Conservation (phyloP, 2,329 filamentous ascomycete species). For the Penicillium aurantiogriseum region DNA sequence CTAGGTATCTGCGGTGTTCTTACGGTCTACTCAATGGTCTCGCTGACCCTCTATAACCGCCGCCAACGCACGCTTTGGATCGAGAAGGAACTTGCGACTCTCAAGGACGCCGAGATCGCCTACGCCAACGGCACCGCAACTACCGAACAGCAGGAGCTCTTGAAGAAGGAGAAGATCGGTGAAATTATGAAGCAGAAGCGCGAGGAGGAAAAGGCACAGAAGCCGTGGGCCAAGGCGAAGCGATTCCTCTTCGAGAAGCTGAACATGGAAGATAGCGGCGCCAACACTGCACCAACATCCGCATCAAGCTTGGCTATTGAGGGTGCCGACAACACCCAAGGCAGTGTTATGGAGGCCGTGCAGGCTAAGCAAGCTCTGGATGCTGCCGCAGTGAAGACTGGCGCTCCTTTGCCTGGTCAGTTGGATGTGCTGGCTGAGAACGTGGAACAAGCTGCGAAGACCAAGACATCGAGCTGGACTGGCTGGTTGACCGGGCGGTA, state of each 20-base stretch:
- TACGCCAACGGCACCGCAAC: constrained; percentile 42
- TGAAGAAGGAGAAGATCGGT: constrained; percentile 46
- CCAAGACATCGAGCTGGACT: constrained; percentile 39
- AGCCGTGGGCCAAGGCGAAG: constrained; percentile 40
- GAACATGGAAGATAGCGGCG: constrained; percentile 34
- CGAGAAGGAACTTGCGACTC: constrained; percentile 46
- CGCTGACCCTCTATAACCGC: constrained; percentile 67
- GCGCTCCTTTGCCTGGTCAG: constrained; percentile 24
- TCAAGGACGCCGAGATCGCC: constrained; percentile 46
- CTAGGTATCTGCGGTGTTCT: constrained; percentile 60
- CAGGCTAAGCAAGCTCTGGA: constrained; percentile 39
- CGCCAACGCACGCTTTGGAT: constrained; percentile 63
- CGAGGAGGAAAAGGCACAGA: constrained; percentile 41
- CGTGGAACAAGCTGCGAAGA: constrained; percentile 37
- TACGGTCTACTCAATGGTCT: constrained; percentile 63
- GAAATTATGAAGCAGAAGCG: constrained; percentile 43
- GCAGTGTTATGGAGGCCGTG: constrained; percentile 36
- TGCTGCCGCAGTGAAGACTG: constrained; percentile 24
- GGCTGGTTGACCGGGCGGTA: constrained; percentile 43
- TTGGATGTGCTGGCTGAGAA: constrained; percentile 39
- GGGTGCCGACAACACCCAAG: constrained; percentile 16
- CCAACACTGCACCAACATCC: constrained; percentile 9
- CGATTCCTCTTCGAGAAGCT: constrained; percentile 40
- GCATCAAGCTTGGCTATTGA: constrained; percentile 9
- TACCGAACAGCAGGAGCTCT: constrained; percentile 43